Conservation (phyloP, 2,329 filamentous ascomycete genomes). For the Trichoderma harzianum region DNA sequence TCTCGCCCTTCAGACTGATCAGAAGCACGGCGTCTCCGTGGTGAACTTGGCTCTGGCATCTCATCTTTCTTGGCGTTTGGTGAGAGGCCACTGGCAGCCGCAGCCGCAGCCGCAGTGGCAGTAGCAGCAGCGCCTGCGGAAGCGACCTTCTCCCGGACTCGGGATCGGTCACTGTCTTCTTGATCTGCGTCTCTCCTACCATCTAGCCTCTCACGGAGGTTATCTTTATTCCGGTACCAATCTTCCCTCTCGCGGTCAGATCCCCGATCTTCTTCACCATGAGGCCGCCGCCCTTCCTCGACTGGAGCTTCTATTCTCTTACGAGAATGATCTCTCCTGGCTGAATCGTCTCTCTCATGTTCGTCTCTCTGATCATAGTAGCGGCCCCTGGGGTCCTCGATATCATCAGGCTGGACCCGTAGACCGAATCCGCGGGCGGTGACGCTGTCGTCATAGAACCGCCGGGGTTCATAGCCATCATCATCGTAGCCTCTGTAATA, state of each 20-base stretch:
- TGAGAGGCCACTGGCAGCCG: slow-evolving; percentile 45
- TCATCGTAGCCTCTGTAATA: slow-evolving; percentile 48
- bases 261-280: slow-evolving; percentile 30
- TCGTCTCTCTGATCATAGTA: slow-evolving; percentile 31
- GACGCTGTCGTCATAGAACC: slow-evolving; percentile 47
- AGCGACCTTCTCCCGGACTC: slow-evolving; percentile 47
- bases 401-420: slow-evolving; percentile 37
- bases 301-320: slow-evolving; percentile 26
- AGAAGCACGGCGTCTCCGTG: slow-evolving; percentile 30
- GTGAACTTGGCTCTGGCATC: slow-evolving; percentile 32
- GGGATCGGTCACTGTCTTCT: slow-evolving; percentile 39
- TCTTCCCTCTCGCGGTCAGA: slow-evolving; percentile 31
- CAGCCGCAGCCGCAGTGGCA: slow-evolving; percentile 31
- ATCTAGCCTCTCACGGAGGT: slow-evolving; percentile 31
- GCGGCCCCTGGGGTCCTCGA: slow-evolving; percentile 41
- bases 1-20: slow-evolving; percentile 24
- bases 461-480: slow-evolving; percentile 36
- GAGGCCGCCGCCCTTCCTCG: slow-evolving; percentile 7
- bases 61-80: slow-evolving; percentile 39
- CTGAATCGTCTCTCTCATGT: slow-evolving; percentile 24
- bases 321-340: slow-evolving; percentile 25
- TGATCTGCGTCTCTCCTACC: slow-evolving; percentile 31
- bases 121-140: slow-evolving; percentile 42
- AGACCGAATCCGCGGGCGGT: slow-evolving; percentile 51
- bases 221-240: slow-evolving; percentile 29